Evolutionary conservation across 352 stramenopile genomes (phyloP), one percentile per base, ranked within the genome.

Genomic region (Aphanomyces stellatus): DNA sequence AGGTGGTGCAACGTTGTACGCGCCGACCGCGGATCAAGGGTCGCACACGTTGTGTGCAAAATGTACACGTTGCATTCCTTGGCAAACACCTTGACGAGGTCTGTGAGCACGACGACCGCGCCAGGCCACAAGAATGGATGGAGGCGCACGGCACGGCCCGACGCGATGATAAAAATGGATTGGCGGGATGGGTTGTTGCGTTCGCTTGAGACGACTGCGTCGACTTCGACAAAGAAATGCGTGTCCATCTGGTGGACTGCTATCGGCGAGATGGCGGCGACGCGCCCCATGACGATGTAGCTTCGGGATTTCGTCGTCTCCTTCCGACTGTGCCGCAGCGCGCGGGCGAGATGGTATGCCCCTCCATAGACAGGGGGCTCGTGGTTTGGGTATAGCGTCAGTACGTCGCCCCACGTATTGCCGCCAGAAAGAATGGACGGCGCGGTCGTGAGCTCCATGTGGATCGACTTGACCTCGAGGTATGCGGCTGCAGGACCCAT

Each of bases 191-290:
- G 33, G 15, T 42, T 53, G 8, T 19, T 37, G 41, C 13, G 25
- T 11, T 37, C 51, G 8, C n/a, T 62, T 8, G 49, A 57, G 35
- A 46, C 42, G 7, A 51, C 43, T 43, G 65, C 24, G 30, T 88
- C 81, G 13, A 91, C 71, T 57, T 91, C 81, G 2, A 82, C 70
- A 53, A 91, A 89, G 37, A 82, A 91, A 62, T 91, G 80, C 24
- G 73, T 77, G 27, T 57, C 79, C 0, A 80, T 70, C 17, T 76
- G 69, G 62, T 85, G 77, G 15, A 71, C 69, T 4, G 82, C 76
- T 25, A 90, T 75, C 0, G 83, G 80, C 62, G 81, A 90, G 28
- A 91, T 71, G 27, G 70, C 75, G 15, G 63, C 59, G 40, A 91
- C 72, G 6, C 73, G 70, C 7, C 83, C 83, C 53, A 80, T 81